Conservation (phyloP, 176 grass and related monocot species). For the Phoenix dactylifera region DNA sequence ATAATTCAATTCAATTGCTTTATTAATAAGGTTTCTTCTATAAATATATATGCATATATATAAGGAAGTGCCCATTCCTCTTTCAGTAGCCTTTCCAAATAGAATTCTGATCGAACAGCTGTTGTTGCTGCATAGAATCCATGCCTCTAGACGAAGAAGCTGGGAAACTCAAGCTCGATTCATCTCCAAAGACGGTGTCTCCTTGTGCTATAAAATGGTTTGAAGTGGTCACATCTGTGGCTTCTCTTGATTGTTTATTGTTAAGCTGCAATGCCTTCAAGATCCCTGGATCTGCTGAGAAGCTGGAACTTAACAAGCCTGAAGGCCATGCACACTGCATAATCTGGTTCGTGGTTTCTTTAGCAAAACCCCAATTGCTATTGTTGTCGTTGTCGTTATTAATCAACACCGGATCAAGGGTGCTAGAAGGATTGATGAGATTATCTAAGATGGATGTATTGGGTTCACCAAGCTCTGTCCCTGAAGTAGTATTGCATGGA, state of each 20-base stretch:
- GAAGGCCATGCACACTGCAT: not conserved
- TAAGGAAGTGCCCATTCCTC: too few relatives aligned
- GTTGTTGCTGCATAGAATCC: not conserved
- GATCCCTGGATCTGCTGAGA: not conserved
- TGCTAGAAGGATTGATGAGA: constrained; percentile 3
- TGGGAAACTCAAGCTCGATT: not conserved
- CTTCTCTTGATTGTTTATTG: not conserved
- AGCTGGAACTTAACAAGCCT: not conserved
- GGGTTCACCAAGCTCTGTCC: constrained; percentile 15
- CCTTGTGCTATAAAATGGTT: not conserved
- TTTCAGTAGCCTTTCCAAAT: constrained; percentile 9
- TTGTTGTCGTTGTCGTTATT: not conserved
- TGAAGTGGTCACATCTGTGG: not conserved
- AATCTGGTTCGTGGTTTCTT: not conserved
- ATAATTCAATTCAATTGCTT: too few relatives aligned
- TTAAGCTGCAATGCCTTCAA: constrained; percentile 8
- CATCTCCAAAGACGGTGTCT: not conserved
- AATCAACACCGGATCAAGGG: not conserved
- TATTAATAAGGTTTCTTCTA: too few relatives aligned
- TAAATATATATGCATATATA: too few relatives aligned
- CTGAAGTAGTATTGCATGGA: not conserved
- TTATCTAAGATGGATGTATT: constrained; percentile 9
- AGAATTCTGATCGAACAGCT: not conserved
- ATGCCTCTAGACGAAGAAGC: constrained; percentile 2
- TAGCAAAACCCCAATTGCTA: not conserved